Evolutionary conservation across 2,329 filamentous ascomycete genomes (phyloP), one percentile per base, ranked within the genome.

Genomic region (Teratosphaeriaceae sp.): DNA sequence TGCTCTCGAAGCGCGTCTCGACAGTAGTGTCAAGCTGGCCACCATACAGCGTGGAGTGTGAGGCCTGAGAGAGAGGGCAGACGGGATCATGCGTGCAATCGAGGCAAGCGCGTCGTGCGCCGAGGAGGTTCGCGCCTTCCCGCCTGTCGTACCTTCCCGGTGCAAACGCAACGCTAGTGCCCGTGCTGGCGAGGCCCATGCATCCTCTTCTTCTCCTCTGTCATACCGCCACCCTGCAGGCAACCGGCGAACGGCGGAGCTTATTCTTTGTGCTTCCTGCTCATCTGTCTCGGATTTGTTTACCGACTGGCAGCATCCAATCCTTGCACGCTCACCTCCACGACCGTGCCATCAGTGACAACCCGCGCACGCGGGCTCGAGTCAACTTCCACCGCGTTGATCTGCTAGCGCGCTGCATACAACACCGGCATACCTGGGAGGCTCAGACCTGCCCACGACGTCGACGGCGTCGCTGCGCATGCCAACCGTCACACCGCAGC

Each of bases 141-240:
- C n/a, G 5, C 31, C 15, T 34, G 20, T 15, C 11, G 15, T 34
- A 18, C 31, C 31, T 18, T 34, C 31, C 31, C 27, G 27, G 5
- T 34, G 15, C 31, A 20, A 34, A 34, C 31, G 31, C 31, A n/a
- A 34, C n/a, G n/a, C n/a, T n/a, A n/a, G n/a, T n/a, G n/a, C n/a
- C n/a, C n/a, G n/a, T n/a, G n/a, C n/a, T n/a, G n/a, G n/a, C n/a
- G n/a, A n/a, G n/a, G 8, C 20, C 4, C 31, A 30, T 13, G 5
- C n/a, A n/a, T 30, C 4, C 5, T 13, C 12, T 30, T 30, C 27
- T 30, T 30, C 12, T 30, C 5, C 13, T 30, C 15, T n/a, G n/a
- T n/a, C n/a, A n/a, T n/a, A 9, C 15, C 12, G 8, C 9, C 18
- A 34, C 5, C 11, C 31, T 19, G 15, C 31, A 34, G 20, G 15